Evolutionary conservation across 2,329 filamentous ascomycete genomes (phyloP).

Genomic region (Aspergillus phoenicis): DNA sequence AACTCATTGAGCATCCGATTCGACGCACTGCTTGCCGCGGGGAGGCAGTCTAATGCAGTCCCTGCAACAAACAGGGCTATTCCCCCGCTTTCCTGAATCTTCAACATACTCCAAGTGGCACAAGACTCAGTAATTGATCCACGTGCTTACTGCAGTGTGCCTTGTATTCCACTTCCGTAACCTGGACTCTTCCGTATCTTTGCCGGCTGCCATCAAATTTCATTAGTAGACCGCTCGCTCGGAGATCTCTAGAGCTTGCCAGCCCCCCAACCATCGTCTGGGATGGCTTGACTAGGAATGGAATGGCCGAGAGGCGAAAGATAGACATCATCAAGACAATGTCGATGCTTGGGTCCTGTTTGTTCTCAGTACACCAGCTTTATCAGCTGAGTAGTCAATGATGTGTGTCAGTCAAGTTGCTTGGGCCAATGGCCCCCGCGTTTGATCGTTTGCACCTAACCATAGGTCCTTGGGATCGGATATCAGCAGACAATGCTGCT

Average conservation of each 20-base stretch:
- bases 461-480: not conserved
- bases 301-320: not conserved
- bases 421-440: not conserved
- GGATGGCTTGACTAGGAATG: not conserved
- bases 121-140: not conserved
- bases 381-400: too few relatives aligned
- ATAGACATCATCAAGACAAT: not conserved
- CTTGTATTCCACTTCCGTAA: not conserved
- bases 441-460: not conserved
- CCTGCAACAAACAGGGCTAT: not conserved
- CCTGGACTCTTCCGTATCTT: not conserved
- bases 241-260: not conserved
- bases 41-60: conserved; percentile 1
- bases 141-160: conserved; percentile 1
- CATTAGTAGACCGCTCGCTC: conserved; percentile 1
- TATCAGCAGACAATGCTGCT: not conserved
- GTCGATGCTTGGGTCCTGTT: too few relatives aligned
- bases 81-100: not conserved
- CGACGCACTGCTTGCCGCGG: conserved; percentile 4
- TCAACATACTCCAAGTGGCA: not conserved
- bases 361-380: too few relatives aligned
- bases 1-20: conserved; percentile 5
- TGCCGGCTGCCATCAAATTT: not conserved
- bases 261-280: not conserved
- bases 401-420: too few relatives aligned